These are phyloP conservation scores for Angomonas ambiguus DNA, from an alignment of 208 protist species.

Conservation along the genomic window DNA sequence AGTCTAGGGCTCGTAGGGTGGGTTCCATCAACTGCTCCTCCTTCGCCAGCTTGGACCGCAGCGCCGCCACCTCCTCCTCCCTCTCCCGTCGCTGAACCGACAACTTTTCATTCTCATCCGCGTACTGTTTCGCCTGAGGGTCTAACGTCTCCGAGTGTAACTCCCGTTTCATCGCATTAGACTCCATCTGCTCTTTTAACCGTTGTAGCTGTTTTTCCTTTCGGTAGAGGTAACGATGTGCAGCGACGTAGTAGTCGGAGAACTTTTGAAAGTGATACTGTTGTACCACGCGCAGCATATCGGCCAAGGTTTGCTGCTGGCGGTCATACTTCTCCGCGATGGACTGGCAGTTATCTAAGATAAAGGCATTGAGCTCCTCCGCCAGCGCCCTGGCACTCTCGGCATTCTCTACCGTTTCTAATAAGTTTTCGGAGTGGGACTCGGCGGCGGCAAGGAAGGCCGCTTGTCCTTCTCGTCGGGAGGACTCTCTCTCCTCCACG, in stretches of 20 bases:
- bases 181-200: slow-evolving; percentile 67
- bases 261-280: slow-evolving; percentile 84
- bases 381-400: slow-evolving; percentile 65
- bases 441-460: slow-evolving; percentile 68
- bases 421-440: slow-evolving; percentile 65
- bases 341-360: slow-evolving; percentile 84
- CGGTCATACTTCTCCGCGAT: slow-evolving; percentile 85
- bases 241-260: slow-evolving; percentile 86
- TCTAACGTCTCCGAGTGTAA: slow-evolving; percentile 66
- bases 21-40: slow-evolving; percentile 65
- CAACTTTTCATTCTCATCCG: slow-evolving; percentile 57
- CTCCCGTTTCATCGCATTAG: slow-evolving; percentile 73
- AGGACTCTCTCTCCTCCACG: slow-evolving; percentile 83
- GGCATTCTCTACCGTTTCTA: slow-evolving; percentile 83
- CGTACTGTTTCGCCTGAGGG: slow-evolving; percentile 68
- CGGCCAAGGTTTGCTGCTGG: slow-evolving; percentile 73
- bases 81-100: slow-evolving; percentile 47
- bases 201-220: slow-evolving; percentile 70
- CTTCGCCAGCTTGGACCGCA: slow-evolving; percentile 59
- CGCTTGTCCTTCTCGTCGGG: slow-evolving; percentile 74
- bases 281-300: slow-evolving; percentile 78
- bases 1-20: slow-evolving; percentile 66
- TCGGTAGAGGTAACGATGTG: slow-evolving; percentile 79
- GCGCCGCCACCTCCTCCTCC: slow-evolving; percentile 58
- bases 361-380: slow-evolving; percentile 82